A percentile compares a stretch with the other conserved stretches of the same genome.
Evolutionary conservation across 192 early-diverging fungal genomes (phyloP).

Genomic region (Backusella macrospora): DNA sequence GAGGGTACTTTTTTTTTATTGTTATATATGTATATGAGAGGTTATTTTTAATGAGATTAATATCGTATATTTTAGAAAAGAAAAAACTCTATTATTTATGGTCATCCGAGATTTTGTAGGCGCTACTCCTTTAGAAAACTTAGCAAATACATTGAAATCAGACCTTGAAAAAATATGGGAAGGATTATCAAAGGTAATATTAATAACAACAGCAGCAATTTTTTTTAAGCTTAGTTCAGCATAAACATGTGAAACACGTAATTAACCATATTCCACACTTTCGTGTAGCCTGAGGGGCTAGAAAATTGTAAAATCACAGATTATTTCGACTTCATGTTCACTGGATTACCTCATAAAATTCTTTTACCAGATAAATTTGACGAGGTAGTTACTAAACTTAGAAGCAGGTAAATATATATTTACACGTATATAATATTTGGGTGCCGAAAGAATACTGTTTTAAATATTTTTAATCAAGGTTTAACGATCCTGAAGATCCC

Average conservation of each 20-base stretch:
- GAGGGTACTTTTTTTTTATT: conserved; percentile 51
- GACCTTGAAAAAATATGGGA: conserved; percentile 94
- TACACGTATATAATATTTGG: not conserved
- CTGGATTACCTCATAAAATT: conserved; percentile 89
- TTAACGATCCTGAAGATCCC: conserved; percentile 64
- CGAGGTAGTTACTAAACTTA: conserved; percentile 61
- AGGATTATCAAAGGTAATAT: conserved; percentile 58
- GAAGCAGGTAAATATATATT: conserved; percentile 55
- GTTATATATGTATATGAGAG: not conserved
- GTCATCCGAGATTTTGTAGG: conserved; percentile 96
- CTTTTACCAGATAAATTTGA: conserved; percentile 86
- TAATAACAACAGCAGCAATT: not conserved
- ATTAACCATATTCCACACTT: not conserved
- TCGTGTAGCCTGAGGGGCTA: conserved; percentile 73
- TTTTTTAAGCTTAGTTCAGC: not conserved
- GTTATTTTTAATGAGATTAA: not conserved
- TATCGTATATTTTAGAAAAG: conserved; percentile 53
- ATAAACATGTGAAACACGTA: not conserved
- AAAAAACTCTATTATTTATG: conserved; percentile 93
- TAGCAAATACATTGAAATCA: conserved; percentile 75
- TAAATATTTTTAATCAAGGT: conserved; percentile 45
- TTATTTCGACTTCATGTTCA: conserved; percentile 92
- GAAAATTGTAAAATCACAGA: conserved; percentile 76
- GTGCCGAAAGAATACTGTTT: not conserved
- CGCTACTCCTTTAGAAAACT: conserved; percentile 80